Evolutionary conservation across 1,284 basidiomycete genomes (phyloP).

Genomic region (Rhodofomes roseus): DNA sequence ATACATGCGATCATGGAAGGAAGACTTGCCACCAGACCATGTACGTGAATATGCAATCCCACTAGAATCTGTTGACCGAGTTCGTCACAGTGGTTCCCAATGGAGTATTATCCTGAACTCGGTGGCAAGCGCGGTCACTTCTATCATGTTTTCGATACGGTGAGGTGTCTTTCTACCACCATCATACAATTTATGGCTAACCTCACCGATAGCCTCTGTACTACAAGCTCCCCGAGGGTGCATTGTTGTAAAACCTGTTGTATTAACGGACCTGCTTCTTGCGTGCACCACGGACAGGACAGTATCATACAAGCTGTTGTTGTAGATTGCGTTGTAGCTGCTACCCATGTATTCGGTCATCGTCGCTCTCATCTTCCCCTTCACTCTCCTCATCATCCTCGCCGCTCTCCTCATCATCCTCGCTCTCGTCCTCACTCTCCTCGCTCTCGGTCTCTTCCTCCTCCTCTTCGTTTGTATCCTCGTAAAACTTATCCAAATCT

Average conservation of each 20-base stretch:
- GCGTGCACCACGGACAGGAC: conserved; percentile 3
- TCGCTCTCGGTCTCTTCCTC: conserved; percentile 26
- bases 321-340: conserved; percentile 17
- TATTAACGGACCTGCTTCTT: not conserved
- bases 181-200: not conserved
- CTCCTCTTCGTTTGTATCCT: conserved; percentile 38
- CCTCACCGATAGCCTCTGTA: conserved; percentile 52
- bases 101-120: conserved; percentile 58
- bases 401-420: conserved; percentile 21
- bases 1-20: conserved; percentile 66
- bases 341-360: conserved; percentile 15
- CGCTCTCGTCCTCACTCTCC: conserved; percentile 22
- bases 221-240: conserved; percentile 55
- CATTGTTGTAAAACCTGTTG: conserved; percentile 34
- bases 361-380: conserved; percentile 12
- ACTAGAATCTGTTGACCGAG: not conserved
- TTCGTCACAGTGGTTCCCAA: conserved; percentile 64
- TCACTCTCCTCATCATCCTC: conserved; percentile 30
- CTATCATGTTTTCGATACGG: conserved; percentile 74
- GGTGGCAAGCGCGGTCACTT: conserved; percentile 67
- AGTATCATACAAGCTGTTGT: not conserved
- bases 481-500: conserved; percentile 71
- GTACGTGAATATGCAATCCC: conserved; percentile 38
- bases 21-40: conserved; percentile 59
- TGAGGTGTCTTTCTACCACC: conserved; percentile 21